Percentiles rank a stretch among this genome's conserved stretches.
Conservation (phyloP, 768 basidiomycete genomes). For the Ramaria rubella region DNA sequence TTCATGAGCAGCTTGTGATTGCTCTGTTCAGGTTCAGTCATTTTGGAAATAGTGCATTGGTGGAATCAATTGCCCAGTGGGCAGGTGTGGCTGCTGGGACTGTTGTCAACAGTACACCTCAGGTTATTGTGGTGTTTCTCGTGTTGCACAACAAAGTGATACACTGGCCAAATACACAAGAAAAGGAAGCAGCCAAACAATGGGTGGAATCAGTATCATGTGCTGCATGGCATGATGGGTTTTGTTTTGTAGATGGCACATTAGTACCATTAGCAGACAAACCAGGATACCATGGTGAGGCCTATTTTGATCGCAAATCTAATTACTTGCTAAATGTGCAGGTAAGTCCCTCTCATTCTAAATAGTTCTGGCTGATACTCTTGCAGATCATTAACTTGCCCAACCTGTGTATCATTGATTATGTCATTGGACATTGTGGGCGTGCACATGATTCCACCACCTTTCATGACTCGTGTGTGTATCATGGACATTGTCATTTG, state of each 20-base stretch:
- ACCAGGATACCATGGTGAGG: too few species aligned
- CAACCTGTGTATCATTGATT: conserved; percentile 24
- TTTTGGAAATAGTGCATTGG: conserved; percentile 24
- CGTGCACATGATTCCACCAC: too few species aligned
- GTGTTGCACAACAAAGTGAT: neutral
- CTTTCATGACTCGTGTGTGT: too few species aligned
- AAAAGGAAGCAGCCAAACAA: conserved; percentile 12
- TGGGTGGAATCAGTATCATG: too few species aligned
- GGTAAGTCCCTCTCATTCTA: too few species aligned
- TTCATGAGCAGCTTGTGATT: conserved; percentile 27
- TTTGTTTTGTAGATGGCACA: too few species aligned
- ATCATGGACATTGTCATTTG: too few species aligned
- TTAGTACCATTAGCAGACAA: too few species aligned
- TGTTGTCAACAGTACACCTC: conserved; percentile 18
- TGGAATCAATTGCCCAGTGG: conserved; percentile 21
- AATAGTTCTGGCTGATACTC: neutral
- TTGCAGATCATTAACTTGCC: conserved; percentile 23
- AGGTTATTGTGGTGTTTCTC: conserved; percentile 16
- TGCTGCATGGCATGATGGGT: conserved; percentile 24
- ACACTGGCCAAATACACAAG: neutral
- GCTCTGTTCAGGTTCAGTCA: conserved; percentile 23
- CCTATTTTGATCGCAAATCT: too few species aligned
- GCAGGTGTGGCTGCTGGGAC: conserved; percentile 19
- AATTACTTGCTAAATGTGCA: conserved; percentile 24
- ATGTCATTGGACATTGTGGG: conserved; percentile 23